Evolutionary conservation across 257 asterid genomes (phyloP).

Genomic region (Ballota nigra): DNA sequence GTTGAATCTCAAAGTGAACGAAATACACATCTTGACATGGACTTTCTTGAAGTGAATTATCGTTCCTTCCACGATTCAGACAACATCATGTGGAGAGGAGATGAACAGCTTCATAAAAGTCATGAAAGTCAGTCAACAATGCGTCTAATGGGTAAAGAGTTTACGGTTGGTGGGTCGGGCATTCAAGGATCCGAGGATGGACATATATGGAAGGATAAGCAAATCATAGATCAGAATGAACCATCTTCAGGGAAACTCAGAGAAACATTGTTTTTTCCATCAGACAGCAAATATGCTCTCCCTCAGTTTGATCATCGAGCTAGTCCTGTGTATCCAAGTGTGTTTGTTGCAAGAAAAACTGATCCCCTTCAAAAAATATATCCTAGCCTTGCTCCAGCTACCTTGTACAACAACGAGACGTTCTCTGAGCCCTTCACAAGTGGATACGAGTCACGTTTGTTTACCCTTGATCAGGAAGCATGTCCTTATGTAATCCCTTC

Average conservation of each 20-base stretch:
- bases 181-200: slow-evolving; percentile 36
- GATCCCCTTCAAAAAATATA: slow-evolving; percentile 24
- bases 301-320: slow-evolving; percentile 30
- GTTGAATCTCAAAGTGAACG: slow-evolving; percentile 29
- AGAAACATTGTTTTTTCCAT: slow-evolving; percentile 31
- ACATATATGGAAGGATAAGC: slow-evolving; percentile 50
- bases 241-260: slow-evolving; percentile 39
- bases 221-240: slow-evolving; percentile 29
- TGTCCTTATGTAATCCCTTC: slow-evolving; percentile 24
- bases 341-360: slow-evolving; percentile 29
- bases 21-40: slow-evolving; percentile 23
- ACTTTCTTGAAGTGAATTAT: slow-evolving; percentile 20
- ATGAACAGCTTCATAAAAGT: slow-evolving; percentile 28
- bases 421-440: slow-evolving; percentile 31
- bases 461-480: slow-evolving; percentile 30
- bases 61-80: slow-evolving; percentile 23
- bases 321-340: slow-evolving; percentile 26
- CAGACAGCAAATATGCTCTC: slow-evolving; percentile 30
- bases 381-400: slow-evolving; percentile 26
- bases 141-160: slow-evolving; percentile 82
- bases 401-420: slow-evolving; percentile 20
- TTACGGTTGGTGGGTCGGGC: slow-evolving; percentile 41
- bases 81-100: slow-evolving; percentile 28
- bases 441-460: slow-evolving; percentile 26
- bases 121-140: slow-evolving; percentile 48